Percentiles rank a stretch among this genome's conserved stretches.
These are phyloP conservation scores for Chrysosporium queenslandicum DNA, from an alignment of 2,329 filamentous ascomycete genomes.

Conservation along the genomic window DNA sequence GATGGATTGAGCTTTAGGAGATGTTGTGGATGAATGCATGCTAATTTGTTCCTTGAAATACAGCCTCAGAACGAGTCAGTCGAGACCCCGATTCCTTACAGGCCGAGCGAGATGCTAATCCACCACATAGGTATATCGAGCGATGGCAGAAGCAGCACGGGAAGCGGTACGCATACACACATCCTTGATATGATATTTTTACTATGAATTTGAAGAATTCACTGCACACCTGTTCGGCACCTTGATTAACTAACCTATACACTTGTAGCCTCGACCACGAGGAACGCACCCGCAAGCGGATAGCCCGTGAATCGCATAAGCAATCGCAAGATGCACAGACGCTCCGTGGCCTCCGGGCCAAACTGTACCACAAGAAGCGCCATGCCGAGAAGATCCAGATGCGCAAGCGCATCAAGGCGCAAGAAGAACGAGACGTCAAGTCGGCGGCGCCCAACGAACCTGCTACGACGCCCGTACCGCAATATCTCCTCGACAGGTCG, in stretches of 20 bases:
- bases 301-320: slow-evolving; percentile 81
- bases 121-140: slow-evolving; percentile 53
- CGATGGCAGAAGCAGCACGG: slow-evolving; percentile 60
- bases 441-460: slow-evolving; percentile 67
- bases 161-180: slow-evolving; percentile 30
- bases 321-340: slow-evolving; percentile 85
- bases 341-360: slow-evolving; percentile 79
- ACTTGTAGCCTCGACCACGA: slow-evolving; percentile 63
- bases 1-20: neutral
- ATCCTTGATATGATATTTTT: too few relatives aligned
- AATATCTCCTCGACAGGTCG: slow-evolving; percentile 84
- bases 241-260: neutral
- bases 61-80: slow-evolving; percentile 39
- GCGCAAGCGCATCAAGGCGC: slow-evolving; percentile 85
- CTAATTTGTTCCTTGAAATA: slow-evolving; percentile 11
- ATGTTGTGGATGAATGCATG: neutral
- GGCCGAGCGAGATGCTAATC: neutral
- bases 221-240: too few relatives aligned
- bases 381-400: slow-evolving; percentile 98
- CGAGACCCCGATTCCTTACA: slow-evolving; percentile 13
- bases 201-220: too few relatives aligned
- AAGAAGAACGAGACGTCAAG: slow-evolving; percentile 95
- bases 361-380: slow-evolving; percentile 85
- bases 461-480: slow-evolving; percentile 69
- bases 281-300: slow-evolving; percentile 76